These are phyloP conservation scores for Tricholoma saponaceum DNA, from an alignment of 768 basidiomycete genomes.

Conservation along the genomic window DNA sequence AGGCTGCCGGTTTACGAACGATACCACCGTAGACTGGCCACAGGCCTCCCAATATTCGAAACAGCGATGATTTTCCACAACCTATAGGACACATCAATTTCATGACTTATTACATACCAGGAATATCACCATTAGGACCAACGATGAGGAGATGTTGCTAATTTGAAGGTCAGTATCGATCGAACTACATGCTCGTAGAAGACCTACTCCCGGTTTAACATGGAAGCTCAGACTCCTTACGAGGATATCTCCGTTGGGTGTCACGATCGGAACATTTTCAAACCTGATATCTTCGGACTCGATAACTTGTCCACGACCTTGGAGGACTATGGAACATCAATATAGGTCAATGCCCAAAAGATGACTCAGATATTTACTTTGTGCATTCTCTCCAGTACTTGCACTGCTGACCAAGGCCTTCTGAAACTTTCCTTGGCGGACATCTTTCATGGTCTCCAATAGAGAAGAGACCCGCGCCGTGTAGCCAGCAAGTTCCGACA, in stretches of 20 bases:
- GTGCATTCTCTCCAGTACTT: slow-evolving; percentile 65
- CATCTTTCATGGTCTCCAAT: slow-evolving; percentile 87
- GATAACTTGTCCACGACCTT: slow-evolving; percentile 72
- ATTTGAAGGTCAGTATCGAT: slow-evolving; percentile 4
- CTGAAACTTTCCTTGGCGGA: slow-evolving; percentile 79
- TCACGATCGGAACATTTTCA: slow-evolving; percentile 91
- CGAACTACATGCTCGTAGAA: neutral
- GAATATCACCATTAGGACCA: slow-evolving; percentile 77
- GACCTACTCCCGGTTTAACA: slow-evolving; percentile 77
- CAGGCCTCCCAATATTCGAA: slow-evolving; percentile 95
- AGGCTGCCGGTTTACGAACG: slow-evolving; percentile 85
- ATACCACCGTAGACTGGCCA: slow-evolving; percentile 85
- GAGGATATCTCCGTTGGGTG: slow-evolving; percentile 92
- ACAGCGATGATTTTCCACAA: slow-evolving; percentile 87
- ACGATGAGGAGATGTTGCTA: slow-evolving; percentile 91
- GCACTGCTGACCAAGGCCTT: slow-evolving; percentile 83
- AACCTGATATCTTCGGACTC: slow-evolving; percentile 90
- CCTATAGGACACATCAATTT: slow-evolving; percentile 32
- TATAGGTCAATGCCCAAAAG: neutral
- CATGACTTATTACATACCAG: neutral
- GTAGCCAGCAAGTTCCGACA: slow-evolving; percentile 94
- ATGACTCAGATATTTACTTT: slow-evolving; percentile 45
- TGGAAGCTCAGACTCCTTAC: slow-evolving; percentile 82
- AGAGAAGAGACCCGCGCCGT: slow-evolving; percentile 87
- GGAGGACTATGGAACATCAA: slow-evolving; percentile 52